Base-by-base conservation (phyloP, 768 basidiomycete genomes). In the Termitomyces sp. region DNA sequence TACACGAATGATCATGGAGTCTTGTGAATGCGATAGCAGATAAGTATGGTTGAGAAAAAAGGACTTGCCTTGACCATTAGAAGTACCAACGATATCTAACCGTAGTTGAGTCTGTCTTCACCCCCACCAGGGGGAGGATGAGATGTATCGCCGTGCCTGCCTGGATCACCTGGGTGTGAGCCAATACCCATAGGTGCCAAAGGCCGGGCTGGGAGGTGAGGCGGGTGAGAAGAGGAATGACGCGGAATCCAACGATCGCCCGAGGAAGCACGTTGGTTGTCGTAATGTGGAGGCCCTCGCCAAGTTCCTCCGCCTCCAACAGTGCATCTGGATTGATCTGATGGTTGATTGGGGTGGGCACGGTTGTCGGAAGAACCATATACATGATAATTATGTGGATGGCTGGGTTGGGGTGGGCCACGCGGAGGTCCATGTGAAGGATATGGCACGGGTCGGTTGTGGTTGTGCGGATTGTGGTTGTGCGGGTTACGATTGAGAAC, bases 81-180 rank as follows among this genome's bases (percentile, higher is more conserved):
- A 25, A 50, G 46, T 57, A 12, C 45, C 12, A 53, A 51, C 31
- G 49, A 65, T 42, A 57, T 62, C 55, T 56, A 67, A 55, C 60
- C 66, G 53, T 67, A 67, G 49, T 67, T 67, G n/a, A 67, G 64
- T 51, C 59, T 61, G 38, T 61, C 62, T 20, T 61, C 62, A 20
- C 55, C 60, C 3, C 60, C 56, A 15, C 7, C 45, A 15, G 42
- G 25, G 4, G 59, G 61, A n/a, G 59, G 61, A 37, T 61, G 57
- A 48, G 34, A 59, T 9, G 52, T 31, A 17, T 57, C 45, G 6
- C 57, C 45, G 38, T 32, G 36, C 4, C 58, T 57, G 38, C 61
- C 54, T 60, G 53, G 45, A 60, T 59, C 65, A 42, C 29, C 47
- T 15, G 32, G 40, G 40, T 49, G 57, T 31, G 47, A 45, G 4